A percentile compares a stretch with the other conserved stretches of the same genome.
These are phyloP conservation scores for Solanum chaucha DNA, from an alignment of 257 asterid genomes.

Conservation along the genomic window DNA sequence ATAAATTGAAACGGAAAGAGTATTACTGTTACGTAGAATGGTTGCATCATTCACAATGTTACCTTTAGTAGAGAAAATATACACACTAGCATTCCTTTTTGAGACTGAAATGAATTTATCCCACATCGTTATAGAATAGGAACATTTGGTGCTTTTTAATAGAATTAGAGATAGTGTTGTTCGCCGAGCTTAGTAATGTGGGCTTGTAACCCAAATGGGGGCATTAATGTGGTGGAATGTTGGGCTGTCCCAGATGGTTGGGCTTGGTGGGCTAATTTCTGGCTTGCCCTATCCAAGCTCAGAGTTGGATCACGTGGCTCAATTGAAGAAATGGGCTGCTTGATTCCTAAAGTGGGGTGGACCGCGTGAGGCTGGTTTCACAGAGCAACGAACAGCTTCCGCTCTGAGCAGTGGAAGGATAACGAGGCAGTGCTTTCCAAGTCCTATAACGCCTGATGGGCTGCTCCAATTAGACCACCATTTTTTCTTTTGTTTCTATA, in stretches of 20 bases:
- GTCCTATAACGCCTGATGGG: background rate
- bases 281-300: background rate
- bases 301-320: background rate
- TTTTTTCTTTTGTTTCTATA: too few relatives aligned
- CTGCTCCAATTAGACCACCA: background rate
- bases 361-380: background rate
- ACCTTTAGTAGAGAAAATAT: too few relatives aligned
- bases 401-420: background rate
- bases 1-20: too few relatives aligned
- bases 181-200: background rate
- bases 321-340: background rate
- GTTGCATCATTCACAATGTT: too few relatives aligned
- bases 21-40: too few relatives aligned
- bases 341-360: background rate
- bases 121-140: background rate
- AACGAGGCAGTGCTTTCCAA: background rate
- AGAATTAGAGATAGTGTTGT: rapidly evolving
- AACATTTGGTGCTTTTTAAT: background rate
- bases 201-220: background rate
- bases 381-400: background rate
- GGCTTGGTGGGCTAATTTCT: background rate
- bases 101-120: too few relatives aligned
- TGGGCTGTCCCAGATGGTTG: background rate
- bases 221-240: background rate
- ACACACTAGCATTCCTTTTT: too few relatives aligned